Evolutionary conservation across 2,329 filamentous ascomycete species (phyloP).

Genomic region (Dothistroma septosporum): DNA sequence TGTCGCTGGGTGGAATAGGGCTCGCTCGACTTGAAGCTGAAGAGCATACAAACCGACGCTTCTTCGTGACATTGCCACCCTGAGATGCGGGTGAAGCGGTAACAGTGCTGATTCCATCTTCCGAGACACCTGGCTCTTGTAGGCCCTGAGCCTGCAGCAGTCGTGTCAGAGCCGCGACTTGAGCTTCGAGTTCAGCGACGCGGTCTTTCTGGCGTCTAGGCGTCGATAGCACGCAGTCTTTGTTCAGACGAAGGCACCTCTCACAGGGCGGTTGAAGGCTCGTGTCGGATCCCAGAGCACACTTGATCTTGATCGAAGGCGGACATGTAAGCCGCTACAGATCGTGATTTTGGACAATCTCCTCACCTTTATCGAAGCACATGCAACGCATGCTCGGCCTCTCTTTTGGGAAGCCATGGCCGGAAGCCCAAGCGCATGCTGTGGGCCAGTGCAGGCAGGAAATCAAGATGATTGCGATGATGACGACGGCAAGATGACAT

Average conservation of each 20-base stretch:
- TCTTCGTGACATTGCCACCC: conserved; percentile 10
- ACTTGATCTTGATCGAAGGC: conserved; percentile 28
- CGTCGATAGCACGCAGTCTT: conserved; percentile 26
- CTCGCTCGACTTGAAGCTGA: not conserved
- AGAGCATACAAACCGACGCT: conserved; percentile 9
- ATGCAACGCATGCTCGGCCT: conserved; percentile 25
- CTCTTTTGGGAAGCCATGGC: conserved; percentile 11
- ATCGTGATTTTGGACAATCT: too few relatives aligned
- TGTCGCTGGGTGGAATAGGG: not conserved
- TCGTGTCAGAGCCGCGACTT: conserved; percentile 28
- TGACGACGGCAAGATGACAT: not conserved
- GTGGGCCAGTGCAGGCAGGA: not conserved
- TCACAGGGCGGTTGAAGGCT: conserved; percentile 25
- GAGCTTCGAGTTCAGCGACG: conserved; percentile 30
- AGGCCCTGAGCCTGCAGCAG: conserved; percentile 27
- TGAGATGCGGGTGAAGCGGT: not conserved
- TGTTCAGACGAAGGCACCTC: conserved; percentile 27
- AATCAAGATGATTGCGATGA: not conserved
- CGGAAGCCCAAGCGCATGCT: not conserved
- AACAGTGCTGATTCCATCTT: not conserved
- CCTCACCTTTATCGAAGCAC: conserved; percentile 5
- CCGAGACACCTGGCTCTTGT: conserved; percentile 5
- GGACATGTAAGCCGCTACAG: too few relatives aligned
- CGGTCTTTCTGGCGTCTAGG: conserved; percentile 26
- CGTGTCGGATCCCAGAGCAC: conserved; percentile 21